These are phyloP conservation scores for Periconia digitata DNA, from an alignment of 2,329 filamentous ascomycete species.

Conservation along the genomic window DNA sequence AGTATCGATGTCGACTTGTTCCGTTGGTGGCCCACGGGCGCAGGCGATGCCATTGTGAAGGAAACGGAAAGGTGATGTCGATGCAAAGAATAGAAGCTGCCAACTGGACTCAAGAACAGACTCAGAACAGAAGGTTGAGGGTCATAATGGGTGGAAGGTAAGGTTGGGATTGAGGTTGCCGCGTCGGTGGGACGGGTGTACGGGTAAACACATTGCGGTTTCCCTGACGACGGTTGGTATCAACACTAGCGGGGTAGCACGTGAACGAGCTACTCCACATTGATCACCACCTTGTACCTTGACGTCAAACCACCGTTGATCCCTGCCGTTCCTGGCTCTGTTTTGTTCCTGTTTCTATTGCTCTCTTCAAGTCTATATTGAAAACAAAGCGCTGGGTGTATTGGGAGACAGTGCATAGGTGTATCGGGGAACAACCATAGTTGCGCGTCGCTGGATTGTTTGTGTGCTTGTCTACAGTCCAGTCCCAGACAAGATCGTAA, in stretches of 20 bases:
- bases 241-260: neutral
- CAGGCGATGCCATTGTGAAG: conserved; percentile 27
- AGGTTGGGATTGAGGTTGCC: neutral
- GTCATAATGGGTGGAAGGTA: neutral
- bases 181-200: neutral
- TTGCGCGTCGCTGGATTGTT: no score
- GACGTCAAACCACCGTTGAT: no score
- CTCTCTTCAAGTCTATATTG: no score
- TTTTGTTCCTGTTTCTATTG: no score
- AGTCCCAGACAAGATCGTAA: no score
- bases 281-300: neutral
- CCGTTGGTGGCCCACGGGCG: conserved; percentile 36
- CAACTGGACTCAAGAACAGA: neutral
- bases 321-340: no score
- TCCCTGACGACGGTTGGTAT: neutral
- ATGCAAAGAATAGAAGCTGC: neutral
- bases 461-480: no score
- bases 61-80: conserved; percentile 6
- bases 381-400: no score
- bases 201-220: neutral
- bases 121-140: neutral
- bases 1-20: conserved; percentile 49
- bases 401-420: no score
- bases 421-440: no score
- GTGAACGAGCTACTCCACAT: neutral